Evolutionary conservation across 2,329 filamentous ascomycete species (phyloP), one percentile per base, ranked within the genome.

Genomic region (Aspergillus thermomutatus): DNA sequence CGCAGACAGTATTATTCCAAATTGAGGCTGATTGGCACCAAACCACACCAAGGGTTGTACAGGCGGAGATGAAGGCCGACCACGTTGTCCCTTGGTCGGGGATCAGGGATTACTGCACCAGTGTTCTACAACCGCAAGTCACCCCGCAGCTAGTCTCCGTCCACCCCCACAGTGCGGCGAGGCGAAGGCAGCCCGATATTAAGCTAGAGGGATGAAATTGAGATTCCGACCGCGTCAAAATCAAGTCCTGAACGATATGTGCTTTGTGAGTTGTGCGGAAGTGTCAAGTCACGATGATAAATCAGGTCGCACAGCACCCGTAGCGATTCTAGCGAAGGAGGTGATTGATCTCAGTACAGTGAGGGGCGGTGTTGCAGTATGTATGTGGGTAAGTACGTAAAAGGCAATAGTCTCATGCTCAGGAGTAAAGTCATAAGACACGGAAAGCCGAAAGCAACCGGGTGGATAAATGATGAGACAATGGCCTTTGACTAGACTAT

Each of bases 121-220:
- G 11, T 11, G 21, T n/a, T 53, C 59, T 60, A 59, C 57, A 64
- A 54, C 54, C 50, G 56, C 57, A 43, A 54, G 56, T 53, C 59
- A 63, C 61, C 61, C 62, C 61, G 61, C 63, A 64, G 57, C 54
- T 52, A 53, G 54, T 54, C 54, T 58, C 54, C 57, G 56, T 55
- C 57, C 55, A 61, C 63, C 60, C 60, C 59, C 58, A 56, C 58
- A 52, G 51, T 23, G 53, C 6, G 31, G 49, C 49, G 25, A n/a
- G 27, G 37, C 41, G 47, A 37, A 54, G 40, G 50, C 27, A 34
- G 26, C 19, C 50, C 27, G 25, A 45, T 31, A 40, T 45, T 26
- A 11, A 7, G 14, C 4, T 46, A 46, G 43, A 14, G 17, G 23
- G 1, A 14, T n/a, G 4, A 14, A 37, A 37, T 34, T 34, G 31